A percentile compares a stretch with the other conserved stretches of the same genome.
Conservation (phyloP, 106 monocot species). For the Phalaenopsis aphrodite region DNA sequence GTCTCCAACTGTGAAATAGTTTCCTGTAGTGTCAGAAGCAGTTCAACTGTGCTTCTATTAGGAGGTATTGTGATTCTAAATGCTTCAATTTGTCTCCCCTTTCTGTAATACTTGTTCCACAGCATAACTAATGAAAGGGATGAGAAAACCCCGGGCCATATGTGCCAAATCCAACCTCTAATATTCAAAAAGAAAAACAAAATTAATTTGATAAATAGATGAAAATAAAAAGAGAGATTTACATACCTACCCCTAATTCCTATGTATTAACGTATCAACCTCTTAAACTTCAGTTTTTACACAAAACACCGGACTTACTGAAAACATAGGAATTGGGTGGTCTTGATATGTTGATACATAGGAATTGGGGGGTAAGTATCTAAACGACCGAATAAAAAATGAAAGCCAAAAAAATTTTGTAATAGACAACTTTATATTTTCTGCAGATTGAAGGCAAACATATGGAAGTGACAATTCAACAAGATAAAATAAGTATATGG, state of each 20-base stretch:
- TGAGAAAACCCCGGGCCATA: slow-evolving; percentile 40
- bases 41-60: slow-evolving; percentile 65
- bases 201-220: too few relatives aligned
- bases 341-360: too few relatives aligned
- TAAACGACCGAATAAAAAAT: not conserved
- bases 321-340: too few relatives aligned
- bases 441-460: not conserved
- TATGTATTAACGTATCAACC: too few relatives aligned
- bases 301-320: too few relatives aligned
- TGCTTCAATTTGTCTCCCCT: slow-evolving; percentile 47
- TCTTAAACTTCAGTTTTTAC: too few relatives aligned
- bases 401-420: not conserved
- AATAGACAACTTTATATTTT: not conserved
- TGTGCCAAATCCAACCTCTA: slow-evolving; percentile 81
- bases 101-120: slow-evolving; percentile 57
- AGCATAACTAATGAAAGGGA: slow-evolving; percentile 49
- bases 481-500: not conserved
- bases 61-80: slow-evolving; percentile 57
- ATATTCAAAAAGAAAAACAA: slow-evolving; percentile 4
- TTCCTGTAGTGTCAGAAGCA: slow-evolving; percentile 74
- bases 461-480: not conserved
- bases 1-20: slow-evolving; percentile 67
- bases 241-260: too few relatives aligned
- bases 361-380: too few relatives aligned
- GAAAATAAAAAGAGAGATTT: too few relatives aligned